Evolutionary conservation across 2,329 filamentous ascomycete genomes (phyloP).

Genomic region (Hymenoscyphus linearis): DNA sequence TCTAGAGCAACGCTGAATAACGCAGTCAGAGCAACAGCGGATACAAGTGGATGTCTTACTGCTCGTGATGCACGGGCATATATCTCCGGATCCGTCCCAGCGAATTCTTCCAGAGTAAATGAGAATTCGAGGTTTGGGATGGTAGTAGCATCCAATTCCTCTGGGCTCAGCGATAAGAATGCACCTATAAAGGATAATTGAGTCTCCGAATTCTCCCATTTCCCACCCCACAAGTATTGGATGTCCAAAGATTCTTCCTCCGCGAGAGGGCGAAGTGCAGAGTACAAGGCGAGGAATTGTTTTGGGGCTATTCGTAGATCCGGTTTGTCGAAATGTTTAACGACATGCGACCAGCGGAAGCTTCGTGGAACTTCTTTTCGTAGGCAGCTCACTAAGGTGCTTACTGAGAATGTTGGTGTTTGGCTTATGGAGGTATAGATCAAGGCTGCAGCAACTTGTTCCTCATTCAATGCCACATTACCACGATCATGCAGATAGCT

Average conservation of each 20-base stretch:
- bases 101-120: constrained; percentile 63
- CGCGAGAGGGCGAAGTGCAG: constrained; percentile 70
- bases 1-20: constrained; percentile 62
- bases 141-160: constrained; percentile 75
- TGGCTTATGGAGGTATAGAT: constrained; percentile 59
- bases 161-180: constrained; percentile 69
- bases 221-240: constrained; percentile 81
- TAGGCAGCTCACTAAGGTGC: constrained; percentile 56
- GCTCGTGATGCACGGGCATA: constrained; percentile 59
- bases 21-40: constrained; percentile 72
- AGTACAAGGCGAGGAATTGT: constrained; percentile 79
- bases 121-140: constrained; percentile 78
- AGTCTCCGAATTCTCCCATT: constrained; percentile 80
- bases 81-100: constrained; percentile 53
- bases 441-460: constrained; percentile 76
- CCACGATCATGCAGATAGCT: constrained; percentile 50
- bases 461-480: constrained; percentile 59
- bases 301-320: constrained; percentile 68
- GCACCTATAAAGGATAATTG: constrained; percentile 92
- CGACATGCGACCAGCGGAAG: constrained; percentile 66
- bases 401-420: constrained; percentile 47
- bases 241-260: constrained; percentile 68
- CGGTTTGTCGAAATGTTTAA: constrained; percentile 75
- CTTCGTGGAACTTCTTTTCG: constrained; percentile 52
- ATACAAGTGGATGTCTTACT: constrained; percentile 81